A percentile compares a stretch with the other conserved stretches of the same genome.
Evolutionary conservation across 129 eudicot genomes (phyloP).

Genomic region (Chrysanthemum seticuspe): DNA sequence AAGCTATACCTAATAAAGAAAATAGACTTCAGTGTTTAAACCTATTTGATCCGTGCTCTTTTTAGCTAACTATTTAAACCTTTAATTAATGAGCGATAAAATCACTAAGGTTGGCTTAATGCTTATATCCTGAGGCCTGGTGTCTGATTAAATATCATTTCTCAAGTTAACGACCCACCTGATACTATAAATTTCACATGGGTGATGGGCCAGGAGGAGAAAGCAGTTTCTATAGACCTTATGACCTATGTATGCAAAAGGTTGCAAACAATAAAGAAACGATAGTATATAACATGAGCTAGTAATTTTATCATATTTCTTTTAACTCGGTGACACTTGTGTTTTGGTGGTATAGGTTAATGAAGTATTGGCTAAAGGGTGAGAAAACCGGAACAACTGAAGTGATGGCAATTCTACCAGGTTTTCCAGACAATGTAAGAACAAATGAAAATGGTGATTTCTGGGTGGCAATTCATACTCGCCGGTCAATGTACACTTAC

Average conservation of each 20-base stretch:
- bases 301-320: not conserved
- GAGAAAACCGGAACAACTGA: slow-evolving; percentile 77
- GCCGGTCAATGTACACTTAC: slow-evolving; percentile 51
- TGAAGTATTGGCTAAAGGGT: slow-evolving; percentile 63
- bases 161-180: too few relatives aligned
- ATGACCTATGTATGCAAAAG: too few relatives aligned
- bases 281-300: too few relatives aligned
- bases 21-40: not conserved
- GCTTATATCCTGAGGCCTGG: too few relatives aligned
- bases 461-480: slow-evolving; percentile 91
- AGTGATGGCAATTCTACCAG: slow-evolving; percentile 76
- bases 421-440: slow-evolving; percentile 85
- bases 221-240: too few relatives aligned
- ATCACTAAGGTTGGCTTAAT: not conserved
- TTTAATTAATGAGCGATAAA: not conserved
- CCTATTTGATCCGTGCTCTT: not conserved
- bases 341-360: slow-evolving; percentile 41
- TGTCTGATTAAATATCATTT: too few relatives aligned
- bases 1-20: too few relatives aligned
- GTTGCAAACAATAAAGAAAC: too few relatives aligned
- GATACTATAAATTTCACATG: too few relatives aligned
- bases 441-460: slow-evolving; percentile 72
- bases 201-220: too few relatives aligned
- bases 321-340: not conserved
- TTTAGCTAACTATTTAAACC: not conserved